Evolutionary conservation across 306 rosid species (phyloP).

Genomic region (Prunus fruticosa): DNA sequence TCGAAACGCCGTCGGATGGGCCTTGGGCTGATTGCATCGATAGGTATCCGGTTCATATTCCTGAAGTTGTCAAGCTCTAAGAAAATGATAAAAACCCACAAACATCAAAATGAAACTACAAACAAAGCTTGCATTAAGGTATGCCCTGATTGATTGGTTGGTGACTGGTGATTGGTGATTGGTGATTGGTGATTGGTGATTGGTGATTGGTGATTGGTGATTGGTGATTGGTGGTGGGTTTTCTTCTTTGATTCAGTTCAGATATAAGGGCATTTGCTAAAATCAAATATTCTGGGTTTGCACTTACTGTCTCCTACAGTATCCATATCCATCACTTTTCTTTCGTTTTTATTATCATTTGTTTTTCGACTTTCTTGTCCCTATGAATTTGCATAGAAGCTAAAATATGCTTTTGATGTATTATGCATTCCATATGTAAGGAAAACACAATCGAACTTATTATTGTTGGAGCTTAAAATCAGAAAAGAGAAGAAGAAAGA

Average conservation of each 20-base stretch:
- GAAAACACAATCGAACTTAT: too few species aligned
- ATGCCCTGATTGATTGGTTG: not conserved
- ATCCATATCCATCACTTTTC: too few species aligned
- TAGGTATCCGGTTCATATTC: constrained; percentile 84
- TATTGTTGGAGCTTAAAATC: too few species aligned
- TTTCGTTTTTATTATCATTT: too few species aligned
- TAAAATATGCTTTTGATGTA: too few species aligned
- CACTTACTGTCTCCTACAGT: too few species aligned
- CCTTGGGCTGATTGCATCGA: constrained; percentile 90
- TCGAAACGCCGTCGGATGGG: constrained; percentile 54
- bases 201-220: not conserved
- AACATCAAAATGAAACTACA: not conserved
- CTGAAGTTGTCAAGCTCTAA: constrained; percentile 85
- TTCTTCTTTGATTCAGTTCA: not conserved
- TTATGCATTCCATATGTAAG: too few species aligned
- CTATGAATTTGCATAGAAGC: too few species aligned
- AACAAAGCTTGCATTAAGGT: not conserved
- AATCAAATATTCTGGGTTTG: too few species aligned
- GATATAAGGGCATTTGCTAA: too few species aligned
- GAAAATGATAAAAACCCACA: not conserved
- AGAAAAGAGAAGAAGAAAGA: too few species aligned
- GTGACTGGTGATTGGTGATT: not conserved
- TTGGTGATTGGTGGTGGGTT: not conserved
- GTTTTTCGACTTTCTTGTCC: too few species aligned
- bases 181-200: not conserved